phyloP scores from a whole-genome alignment of 768 basidiomycete species.

The Tricholoma sp. region DNA sequence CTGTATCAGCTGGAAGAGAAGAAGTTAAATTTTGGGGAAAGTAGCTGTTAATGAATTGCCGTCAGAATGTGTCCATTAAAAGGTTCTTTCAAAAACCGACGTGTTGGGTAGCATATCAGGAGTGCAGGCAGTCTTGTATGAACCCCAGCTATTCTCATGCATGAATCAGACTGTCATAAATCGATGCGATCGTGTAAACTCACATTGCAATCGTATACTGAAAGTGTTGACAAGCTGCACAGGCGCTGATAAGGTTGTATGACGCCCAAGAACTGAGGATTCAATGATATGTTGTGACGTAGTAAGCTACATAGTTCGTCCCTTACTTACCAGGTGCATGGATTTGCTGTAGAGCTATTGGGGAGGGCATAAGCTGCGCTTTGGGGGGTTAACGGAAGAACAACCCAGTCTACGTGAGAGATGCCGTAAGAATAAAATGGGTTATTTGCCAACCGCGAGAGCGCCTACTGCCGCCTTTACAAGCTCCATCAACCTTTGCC shows the following conservation, averaged over 20 bases:
- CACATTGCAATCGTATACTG: background rate
- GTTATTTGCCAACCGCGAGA: background rate
- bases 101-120: background rate
- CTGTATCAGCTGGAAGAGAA: constrained; percentile 22
- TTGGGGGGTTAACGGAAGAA: constrained; percentile 14
- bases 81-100: background rate
- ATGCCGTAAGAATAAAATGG: background rate
- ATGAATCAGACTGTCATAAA: background rate
- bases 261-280: constrained; percentile 47
- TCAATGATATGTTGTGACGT: background rate
- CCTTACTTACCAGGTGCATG: constrained; percentile 33
- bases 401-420: constrained; percentile 22
- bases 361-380: constrained; percentile 20
- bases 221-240: constrained; percentile 42
- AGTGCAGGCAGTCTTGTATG: constrained; percentile 6
- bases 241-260: constrained; percentile 52
- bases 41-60: constrained; percentile 19
- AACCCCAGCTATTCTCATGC: constrained; percentile 18
- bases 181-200: background rate
- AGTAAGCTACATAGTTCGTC: background rate
- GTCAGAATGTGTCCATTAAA: too few relatives aligned
- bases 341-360: constrained; percentile 13
- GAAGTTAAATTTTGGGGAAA: constrained; percentile 29
- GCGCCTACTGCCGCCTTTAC: constrained; percentile 30
- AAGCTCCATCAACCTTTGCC: constrained; percentile 30